Conservation (phyloP, 2,329 filamentous ascomycete species). For the Fonsecaea pedrosoi region DNA sequence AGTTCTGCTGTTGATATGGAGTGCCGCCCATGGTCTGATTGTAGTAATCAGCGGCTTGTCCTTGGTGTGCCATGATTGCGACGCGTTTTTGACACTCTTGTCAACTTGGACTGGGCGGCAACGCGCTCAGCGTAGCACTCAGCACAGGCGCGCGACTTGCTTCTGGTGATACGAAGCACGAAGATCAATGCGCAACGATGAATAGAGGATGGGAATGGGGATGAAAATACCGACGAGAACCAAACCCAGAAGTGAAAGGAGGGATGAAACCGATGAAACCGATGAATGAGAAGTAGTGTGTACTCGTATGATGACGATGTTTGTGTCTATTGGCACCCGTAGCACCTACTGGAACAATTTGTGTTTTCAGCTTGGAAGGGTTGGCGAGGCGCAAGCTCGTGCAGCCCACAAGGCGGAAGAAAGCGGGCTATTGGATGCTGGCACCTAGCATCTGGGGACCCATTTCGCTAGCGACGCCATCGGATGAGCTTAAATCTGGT, state of each 20-base stretch:
- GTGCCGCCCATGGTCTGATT: slow-evolving; percentile 22
- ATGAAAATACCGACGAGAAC: background rate
- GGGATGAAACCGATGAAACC: background rate
- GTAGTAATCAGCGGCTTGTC: slow-evolving; percentile 40
- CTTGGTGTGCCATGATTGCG: slow-evolving; percentile 38
- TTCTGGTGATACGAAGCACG: background rate
- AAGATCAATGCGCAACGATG: background rate
- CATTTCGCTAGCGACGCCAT: slow-evolving; percentile 14
- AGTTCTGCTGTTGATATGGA: slow-evolving; percentile 24
- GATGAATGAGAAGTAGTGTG: background rate
- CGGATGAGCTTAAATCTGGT: slow-evolving; percentile 13
- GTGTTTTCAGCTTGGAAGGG: slow-evolving; percentile 16
- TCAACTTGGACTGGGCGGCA: background rate
- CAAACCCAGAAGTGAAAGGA: background rate
- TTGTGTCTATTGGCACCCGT: background rate
- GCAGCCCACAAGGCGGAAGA: background rate
- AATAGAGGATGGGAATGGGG: background rate
- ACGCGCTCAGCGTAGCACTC: background rate
- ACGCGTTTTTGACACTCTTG: background rate
- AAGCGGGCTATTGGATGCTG: background rate
- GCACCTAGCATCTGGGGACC: background rate
- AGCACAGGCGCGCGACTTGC: background rate
- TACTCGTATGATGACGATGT: background rate
- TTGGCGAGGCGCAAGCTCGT: background rate
- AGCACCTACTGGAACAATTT: slow-evolving; percentile 3